These are phyloP conservation scores for Mycena capillaripes DNA, from an alignment of 768 basidiomycete species.

Conservation along the genomic window DNA sequence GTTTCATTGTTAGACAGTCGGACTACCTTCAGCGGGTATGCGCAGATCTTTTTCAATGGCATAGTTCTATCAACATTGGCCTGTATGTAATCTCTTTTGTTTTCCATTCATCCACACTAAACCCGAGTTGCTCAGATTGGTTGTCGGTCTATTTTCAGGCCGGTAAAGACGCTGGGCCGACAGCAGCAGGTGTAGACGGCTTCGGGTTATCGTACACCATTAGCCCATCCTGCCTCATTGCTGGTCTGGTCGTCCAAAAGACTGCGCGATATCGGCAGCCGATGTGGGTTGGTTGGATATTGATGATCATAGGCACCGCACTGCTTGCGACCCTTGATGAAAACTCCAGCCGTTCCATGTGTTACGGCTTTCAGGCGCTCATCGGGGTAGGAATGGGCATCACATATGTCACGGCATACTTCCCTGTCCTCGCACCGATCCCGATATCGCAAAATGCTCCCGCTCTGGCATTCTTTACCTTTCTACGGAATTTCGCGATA, in stretches of 20 bases:
- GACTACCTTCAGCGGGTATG: neutral
- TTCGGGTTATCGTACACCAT: conserved; percentile 12
- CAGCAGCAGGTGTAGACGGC: conserved; percentile 42
- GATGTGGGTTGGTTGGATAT: conserved; percentile 19
- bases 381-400: conserved; percentile 42
- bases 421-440: conserved; percentile 64
- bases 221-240: neutral
- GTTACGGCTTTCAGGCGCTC: conserved; percentile 41
- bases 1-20: neutral
- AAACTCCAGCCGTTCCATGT: neutral
- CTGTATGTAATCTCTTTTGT: neutral
- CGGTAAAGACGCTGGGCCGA: conserved; percentile 39
- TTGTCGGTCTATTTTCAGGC: conserved; percentile 60
- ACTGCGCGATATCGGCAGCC: conserved; percentile 1
- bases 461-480: conserved; percentile 60
- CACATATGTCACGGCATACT: conserved; percentile 45
- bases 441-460: conserved; percentile 54
- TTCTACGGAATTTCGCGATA: conserved; percentile 27
- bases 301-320: conserved; percentile 3
- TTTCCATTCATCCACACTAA: too few species aligned
- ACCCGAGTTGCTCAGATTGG: conserved; percentile 45
- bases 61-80: neutral
- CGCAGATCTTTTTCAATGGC: neutral
- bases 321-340: conserved; percentile 15
- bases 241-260: neutral